A percentile compares a stretch with the other conserved stretches of the same genome.
phyloP scores from a whole-genome alignment of 441 rosid genomes.

The Bocquillonia castaneifolia region DNA sequence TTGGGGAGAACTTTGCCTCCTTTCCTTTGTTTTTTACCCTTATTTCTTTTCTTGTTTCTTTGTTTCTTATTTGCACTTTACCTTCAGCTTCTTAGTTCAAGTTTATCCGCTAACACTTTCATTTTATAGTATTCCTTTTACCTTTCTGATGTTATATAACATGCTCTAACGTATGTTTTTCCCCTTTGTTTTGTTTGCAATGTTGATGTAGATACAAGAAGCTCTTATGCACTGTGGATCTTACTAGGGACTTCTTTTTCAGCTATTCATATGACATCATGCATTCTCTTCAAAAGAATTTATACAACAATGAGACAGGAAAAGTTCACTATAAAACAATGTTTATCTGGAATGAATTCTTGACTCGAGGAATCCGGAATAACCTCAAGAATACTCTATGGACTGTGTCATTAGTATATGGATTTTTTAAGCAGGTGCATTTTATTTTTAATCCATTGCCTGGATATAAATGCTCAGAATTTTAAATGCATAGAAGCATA shows the following conservation, averaged over 20 bases:
- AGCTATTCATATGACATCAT: slow-evolving; percentile 93
- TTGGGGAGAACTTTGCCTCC: slow-evolving; percentile 36
- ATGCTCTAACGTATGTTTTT: slow-evolving; percentile 14
- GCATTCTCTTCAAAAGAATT: slow-evolving; percentile 88
- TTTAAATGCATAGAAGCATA: background rate
- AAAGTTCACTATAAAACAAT: slow-evolving; percentile 68
- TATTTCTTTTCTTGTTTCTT: background rate
- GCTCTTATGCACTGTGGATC: slow-evolving; percentile 86
- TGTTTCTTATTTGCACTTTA: background rate
- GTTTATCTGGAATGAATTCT: slow-evolving; percentile 98
- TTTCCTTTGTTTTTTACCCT: slow-evolving; percentile 10
- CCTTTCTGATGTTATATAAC: slow-evolving; percentile 16
- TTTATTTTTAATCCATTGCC: slow-evolving; percentile 17
- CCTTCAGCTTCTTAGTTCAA: background rate
- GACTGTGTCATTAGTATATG: slow-evolving; percentile 95
- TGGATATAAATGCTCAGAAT: slow-evolving; percentile 1
- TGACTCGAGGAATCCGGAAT: slow-evolving; percentile 80
- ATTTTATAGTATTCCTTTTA: background rate
- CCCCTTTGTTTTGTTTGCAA: slow-evolving; percentile 21
- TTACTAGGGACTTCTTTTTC: slow-evolving; percentile 94
- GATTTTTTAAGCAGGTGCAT: slow-evolving; percentile 92
- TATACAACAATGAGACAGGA: slow-evolving; percentile 54
- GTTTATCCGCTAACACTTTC: slow-evolving; percentile 13
- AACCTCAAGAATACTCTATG: slow-evolving; percentile 75
- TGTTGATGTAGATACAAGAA: slow-evolving; percentile 82